Base-by-base conservation (phyloP, 1,284 basidiomycete species). In the Cryptococcus sp. region DNA sequence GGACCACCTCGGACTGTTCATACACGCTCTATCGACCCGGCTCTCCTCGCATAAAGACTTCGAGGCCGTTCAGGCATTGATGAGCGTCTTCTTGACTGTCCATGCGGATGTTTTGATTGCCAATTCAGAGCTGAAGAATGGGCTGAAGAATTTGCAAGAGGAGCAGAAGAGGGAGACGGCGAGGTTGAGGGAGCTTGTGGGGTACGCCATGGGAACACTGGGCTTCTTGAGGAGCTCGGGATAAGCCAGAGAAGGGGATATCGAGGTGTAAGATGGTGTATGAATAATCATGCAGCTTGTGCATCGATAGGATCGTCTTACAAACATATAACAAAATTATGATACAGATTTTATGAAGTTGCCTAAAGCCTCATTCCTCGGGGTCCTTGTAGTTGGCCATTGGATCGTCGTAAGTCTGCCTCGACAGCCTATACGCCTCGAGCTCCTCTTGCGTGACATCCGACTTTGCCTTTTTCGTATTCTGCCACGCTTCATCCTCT, bases 401-500 rank as follows among this genome's bases (percentile, higher is more conserved):
- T 2, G 73, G 73, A 57, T 75, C 73, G 47, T 74, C 73, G 57
- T 59, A 73, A 3, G 63, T 58, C 43, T 62, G 57, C 50, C 59
- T 60, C 6, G 63, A 59, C 38, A 73, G 55, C 31, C 73, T 62
- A 50, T 75, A 75, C 9, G 73, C 73, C 65, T 75, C 63, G 52
- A 97, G 80, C 66, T 97, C 84, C 68, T 93, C 92, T 72, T 97
- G 90, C 1, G 88, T 86, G 23, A 97, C 87, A 41, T 92, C 88
- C 58, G 74, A 79, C 47, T 74, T 73, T 31, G 58, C 56, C 63
- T 71, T 72, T 58, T 74, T 76, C 26, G 64, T 63, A 41, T 62
- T 52, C 52, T 66, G 59, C 63, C 70, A 71, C 26, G 70, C 72
- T 24, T 80, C 81, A 48, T 79, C 80, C 47, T 75, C 80, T 52